Evolutionary conservation across 305 asterid genomes (phyloP), one percentile per base, ranked within the genome.

Genomic region (Fraxinus velutina): DNA sequence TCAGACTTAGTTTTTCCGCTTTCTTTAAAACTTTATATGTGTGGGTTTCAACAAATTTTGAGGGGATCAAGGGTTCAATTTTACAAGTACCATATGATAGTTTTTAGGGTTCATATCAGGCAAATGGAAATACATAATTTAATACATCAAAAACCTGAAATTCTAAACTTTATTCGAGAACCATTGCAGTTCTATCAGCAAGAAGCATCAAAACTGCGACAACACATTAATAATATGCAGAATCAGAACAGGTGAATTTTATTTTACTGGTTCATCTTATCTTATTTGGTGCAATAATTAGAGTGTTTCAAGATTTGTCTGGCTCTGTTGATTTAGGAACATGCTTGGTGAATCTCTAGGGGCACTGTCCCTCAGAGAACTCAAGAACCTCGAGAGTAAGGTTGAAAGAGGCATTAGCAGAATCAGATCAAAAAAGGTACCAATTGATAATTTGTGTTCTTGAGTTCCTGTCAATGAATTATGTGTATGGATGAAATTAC

Each of bases 161-260:
- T 5, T 7, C 4, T 7, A 5, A n/a, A 66, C 57, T 64, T 64
- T 64, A 24, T 55, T 75, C 8, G 33, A 75, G 24, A 24, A 71
- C 68, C 52, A 55, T 73, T 44, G 75, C 92, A 94, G 98, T 91
- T 85, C 89, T 94, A 94, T 84, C 97, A 94, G 86, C 95, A 91
- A 88, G 98, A 92, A 88, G 90, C 98, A 50, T 85, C 92, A 0
- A 94, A 94, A 85, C 77, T 94, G 82, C 97, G 94, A 2, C 91
- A 88, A 29, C 94, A 90, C 75, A 94, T 94, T 83, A 86, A 88
- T 33, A 94, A 90, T 86, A 73, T 91, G 93, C 96, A 92, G 89
- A 92, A 90, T 81, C 85, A 89, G 21, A 94, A 88, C 92, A 90
- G 96, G 98, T 94, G 50, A 55, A 15, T 33, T 10, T 55, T 4